Conservation (phyloP, 106 monocot species). For the Posidonia australis region DNA sequence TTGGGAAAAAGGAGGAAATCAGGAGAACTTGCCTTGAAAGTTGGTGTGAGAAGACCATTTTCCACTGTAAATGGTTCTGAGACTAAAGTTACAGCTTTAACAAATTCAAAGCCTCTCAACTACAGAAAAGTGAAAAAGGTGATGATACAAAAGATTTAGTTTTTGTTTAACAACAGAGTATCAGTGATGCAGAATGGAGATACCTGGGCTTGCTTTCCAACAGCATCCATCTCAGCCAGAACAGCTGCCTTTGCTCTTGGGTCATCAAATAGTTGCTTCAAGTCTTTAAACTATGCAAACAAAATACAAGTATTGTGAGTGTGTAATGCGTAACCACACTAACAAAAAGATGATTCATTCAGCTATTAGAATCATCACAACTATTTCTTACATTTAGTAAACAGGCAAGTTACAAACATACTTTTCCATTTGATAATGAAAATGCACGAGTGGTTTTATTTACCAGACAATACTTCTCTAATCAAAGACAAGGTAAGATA, state of each 20-base stretch:
- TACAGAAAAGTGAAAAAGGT: conserved; percentile 10
- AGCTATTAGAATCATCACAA: neutral
- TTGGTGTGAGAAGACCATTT: conserved; percentile 88
- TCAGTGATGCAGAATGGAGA: neutral
- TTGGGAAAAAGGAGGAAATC: neutral
- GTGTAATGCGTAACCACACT: neutral
- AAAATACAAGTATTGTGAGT: neutral
- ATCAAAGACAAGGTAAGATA: no score
- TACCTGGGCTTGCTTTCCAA: conserved; percentile 89
- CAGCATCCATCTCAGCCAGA: conserved; percentile 76
- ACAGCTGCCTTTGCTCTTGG: conserved; percentile 60
- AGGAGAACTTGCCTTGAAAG: conserved; percentile 56
- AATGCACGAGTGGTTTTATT: no score
- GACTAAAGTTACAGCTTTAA: conserved; percentile 67
- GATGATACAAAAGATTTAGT: neutral
- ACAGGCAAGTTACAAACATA: no score
- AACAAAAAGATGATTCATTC: neutral
- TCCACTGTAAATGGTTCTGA: conserved; percentile 81
- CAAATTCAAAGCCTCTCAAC: conserved; percentile 95
- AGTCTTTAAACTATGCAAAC: conserved; percentile 52
- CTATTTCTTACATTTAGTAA: no score
- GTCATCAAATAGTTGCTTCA: conserved; percentile 60
- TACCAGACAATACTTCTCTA: no score
- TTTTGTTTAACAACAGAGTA: neutral
- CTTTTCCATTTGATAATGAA: no score